Base-by-base conservation (phyloP, 805 yeast genomes). In the Candida arabinofermentans region DNA sequence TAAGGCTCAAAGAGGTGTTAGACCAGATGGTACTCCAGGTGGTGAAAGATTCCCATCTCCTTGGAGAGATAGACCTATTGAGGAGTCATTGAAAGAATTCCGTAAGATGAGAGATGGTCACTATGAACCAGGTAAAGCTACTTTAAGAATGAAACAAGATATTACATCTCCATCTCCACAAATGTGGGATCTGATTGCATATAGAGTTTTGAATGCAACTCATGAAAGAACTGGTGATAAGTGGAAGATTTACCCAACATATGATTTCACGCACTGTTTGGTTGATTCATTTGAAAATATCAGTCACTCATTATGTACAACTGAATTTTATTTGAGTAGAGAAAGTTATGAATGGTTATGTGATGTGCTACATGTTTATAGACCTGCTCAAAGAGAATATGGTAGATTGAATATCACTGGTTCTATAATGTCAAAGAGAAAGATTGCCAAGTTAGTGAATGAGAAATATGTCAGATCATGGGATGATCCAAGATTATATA, bases 111-210 rank as follows among this genome's bases (percentile, higher is more conserved):
- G 83, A 59, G 88, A 88, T 58, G 99, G 99, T 33, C 70, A 72
- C 49, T 93, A 84, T 67, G 72, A 77, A 51, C 89, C 89, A 32
- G 98, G 98, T 51, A 86, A 87, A 65, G 98, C 96, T 24, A 88
- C 89, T 9, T 74, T 93, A 61, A 83, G 99, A 69, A 93, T 93
- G 98, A 91, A 91, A 64, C 96, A 88, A 72, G 96, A 93, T 58
- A 70, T 93, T 49, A 61, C 65, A 8, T 85, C 93, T 14, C 96
- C 96, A 49, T 86, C 87, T 49, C 99, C 99, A 14, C 99, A 93
- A 70, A 93, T 93, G 99, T 93, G 99, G 99, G 99, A 93, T 67
- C 75, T 93, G 50, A 93, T 93, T 48, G 99, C 99, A 10, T 93
- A 93, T 69, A 79, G 99, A 64, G 96, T 93, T 3, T 72, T 93